These are phyloP conservation scores for Xylaria scruposa DNA, from an alignment of 495 filamentous ascomycete species.

Conservation along the genomic window DNA sequence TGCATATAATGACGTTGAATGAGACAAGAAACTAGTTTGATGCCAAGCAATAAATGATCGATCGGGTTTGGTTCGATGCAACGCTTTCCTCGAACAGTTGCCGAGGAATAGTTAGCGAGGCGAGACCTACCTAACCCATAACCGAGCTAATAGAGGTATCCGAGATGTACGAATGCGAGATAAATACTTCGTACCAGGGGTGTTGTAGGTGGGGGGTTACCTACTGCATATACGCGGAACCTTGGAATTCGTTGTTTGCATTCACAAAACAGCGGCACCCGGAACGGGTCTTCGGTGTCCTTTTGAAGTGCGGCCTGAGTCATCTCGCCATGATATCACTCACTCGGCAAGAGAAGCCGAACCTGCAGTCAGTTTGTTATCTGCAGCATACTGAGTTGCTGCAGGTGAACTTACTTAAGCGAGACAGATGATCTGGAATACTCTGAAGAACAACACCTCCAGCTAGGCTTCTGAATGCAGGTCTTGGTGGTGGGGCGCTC, in stretches of 20 bases:
- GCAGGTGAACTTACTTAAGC: background rate
- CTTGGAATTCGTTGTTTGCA: background rate
- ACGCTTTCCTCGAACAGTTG: background rate
- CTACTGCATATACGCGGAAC: background rate
- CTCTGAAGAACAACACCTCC: background rate
- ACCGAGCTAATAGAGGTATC: background rate
- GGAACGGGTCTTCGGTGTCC: background rate
- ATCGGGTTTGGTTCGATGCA: background rate
- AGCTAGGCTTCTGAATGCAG: background rate
- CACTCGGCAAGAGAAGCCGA: background rate
- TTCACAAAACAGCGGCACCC: background rate
- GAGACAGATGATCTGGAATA: constrained; percentile 7
- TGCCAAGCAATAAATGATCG: background rate
- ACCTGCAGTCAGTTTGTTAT: background rate
- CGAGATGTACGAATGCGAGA: constrained; percentile 9
- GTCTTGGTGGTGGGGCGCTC: constrained; percentile 1
- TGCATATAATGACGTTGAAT: background rate
- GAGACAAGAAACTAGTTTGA: background rate
- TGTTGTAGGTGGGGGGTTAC: background rate
- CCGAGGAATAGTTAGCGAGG: no score
- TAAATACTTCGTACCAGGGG: background rate
- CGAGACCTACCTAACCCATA: background rate
- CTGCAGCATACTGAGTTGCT: background rate
- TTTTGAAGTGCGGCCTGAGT: constrained; percentile 1
- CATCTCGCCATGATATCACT: background rate